Percentiles rank a stretch among this genome's conserved stretches.
These are phyloP conservation scores for Chaetomium cochliodes DNA, from an alignment of 495 filamentous ascomycete genomes.

Conservation along the genomic window DNA sequence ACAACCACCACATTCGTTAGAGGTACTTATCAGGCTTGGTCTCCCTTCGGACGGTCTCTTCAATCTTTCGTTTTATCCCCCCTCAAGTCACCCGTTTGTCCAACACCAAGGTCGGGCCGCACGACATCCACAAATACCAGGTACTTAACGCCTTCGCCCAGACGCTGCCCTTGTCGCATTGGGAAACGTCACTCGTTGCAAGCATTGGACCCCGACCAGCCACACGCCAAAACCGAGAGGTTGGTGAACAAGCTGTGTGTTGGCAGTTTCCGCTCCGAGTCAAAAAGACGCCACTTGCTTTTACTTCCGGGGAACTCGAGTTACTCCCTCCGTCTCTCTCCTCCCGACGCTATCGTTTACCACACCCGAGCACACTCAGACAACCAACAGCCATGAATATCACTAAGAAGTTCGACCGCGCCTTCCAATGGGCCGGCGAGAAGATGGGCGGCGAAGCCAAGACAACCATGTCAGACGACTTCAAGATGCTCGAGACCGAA, in stretches of 20 bases:
- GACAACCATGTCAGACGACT: conserved; percentile 85
- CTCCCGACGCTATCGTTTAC: neutral
- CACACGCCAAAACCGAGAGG: conserved; percentile 26
- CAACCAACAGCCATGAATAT: conserved; percentile 73
- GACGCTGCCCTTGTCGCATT: conserved; percentile 13
- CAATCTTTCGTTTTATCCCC: conserved; percentile 18
- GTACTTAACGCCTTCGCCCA: neutral
- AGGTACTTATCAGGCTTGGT: conserved; percentile 26
- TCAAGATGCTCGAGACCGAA: conserved; percentile 88
- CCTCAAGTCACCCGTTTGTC: neutral
- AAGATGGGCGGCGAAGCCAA: conserved; percentile 93
- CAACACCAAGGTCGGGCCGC: neutral
- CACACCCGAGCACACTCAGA: neutral
- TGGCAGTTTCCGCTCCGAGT: conserved; percentile 10
- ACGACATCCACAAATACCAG: neutral
- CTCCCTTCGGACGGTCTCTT: conserved; percentile 16
- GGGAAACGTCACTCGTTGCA: conserved; percentile 18
- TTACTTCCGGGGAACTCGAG: neutral
- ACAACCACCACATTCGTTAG: conserved; percentile 21
- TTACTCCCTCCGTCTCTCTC: neutral
- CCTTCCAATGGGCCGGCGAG: conserved; percentile 98
- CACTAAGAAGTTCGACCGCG: conserved; percentile 92
- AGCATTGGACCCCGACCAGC: conserved; percentile 12
- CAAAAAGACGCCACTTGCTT: conserved; percentile 17
- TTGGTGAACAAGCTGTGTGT: conserved; percentile 21